Base-by-base conservation (phyloP, 2,329 filamentous ascomycete genomes). In the Byssothecium circinans region DNA sequence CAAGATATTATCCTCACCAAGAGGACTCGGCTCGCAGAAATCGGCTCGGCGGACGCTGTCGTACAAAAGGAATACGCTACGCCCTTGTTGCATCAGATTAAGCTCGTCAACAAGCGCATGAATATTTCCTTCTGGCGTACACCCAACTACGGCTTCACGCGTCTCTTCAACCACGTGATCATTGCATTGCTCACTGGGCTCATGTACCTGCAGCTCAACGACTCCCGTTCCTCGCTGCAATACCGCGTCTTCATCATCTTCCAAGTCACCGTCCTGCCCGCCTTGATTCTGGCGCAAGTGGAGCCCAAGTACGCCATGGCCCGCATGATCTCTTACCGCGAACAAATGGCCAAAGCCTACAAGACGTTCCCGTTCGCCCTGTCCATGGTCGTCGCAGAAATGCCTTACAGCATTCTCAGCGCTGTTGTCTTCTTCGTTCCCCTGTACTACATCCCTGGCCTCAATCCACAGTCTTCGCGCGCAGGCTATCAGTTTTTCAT, bases 231-330 rank as follows among this genome's bases (percentile, higher is more conserved):
- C 1, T 88, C 86, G 1, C 79, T 96, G 4, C 91, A 96, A 70
- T 88, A 94, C 75, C 85, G 86, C 50, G 81, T 96, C 53, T 96
- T 96, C 71, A 83, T 92, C 70, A 88, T 94, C 69, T 96, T 96
- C 81, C 89, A 95, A 68, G 83, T 91, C 42, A 90, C 89, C 0
- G 88, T 95, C 18, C 78, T 96, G 20, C 89, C 90, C 0, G 88
- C 88, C 1, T 78, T 95, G 23, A 89, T 95, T 68, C 83, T 95
- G 47, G 84, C 85, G 1, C 89, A 95, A 64, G 87, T 95, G 44
- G 87, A 95, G 70, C 83, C 87, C 33, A 91, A 91, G 75, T 95
- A 88, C 69, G 86, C 91, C 64, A 77, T 91, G 61, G 85, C 87
- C 52, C 83, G 90, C 35, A 79, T 88, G 64, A 86, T 95, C 54